phyloP scores from a whole-genome alignment of 1,139 yeast species.

The Chernovozyma aurita region DNA sequence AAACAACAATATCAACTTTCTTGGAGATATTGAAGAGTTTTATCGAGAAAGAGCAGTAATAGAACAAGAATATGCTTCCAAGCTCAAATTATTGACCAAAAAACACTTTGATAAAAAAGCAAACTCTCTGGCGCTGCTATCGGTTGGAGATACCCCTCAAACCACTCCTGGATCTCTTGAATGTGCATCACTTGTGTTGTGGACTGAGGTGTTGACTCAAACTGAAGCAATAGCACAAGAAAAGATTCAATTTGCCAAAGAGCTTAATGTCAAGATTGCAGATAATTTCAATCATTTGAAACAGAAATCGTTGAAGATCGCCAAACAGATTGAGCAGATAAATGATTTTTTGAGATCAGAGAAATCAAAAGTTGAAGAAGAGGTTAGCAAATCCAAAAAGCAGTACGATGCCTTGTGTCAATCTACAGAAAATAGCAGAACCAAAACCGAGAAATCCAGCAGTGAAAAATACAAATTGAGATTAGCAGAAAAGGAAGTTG shows the following conservation, averaged over 20 bases:
- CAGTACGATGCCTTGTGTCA: constrained; percentile 77
- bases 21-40: constrained; percentile 74
- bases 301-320: constrained; percentile 48
- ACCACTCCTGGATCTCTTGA: constrained; percentile 95
- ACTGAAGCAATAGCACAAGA: constrained; percentile 80
- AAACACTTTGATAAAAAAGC: constrained; percentile 79
- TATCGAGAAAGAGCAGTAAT: constrained; percentile 77
- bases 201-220: constrained; percentile 85
- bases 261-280: constrained; percentile 56
- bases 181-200: constrained; percentile 85
- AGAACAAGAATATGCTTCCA: constrained; percentile 78
- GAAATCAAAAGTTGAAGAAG: constrained; percentile 58
- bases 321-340: constrained; percentile 54
- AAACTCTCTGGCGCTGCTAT: constrained; percentile 56
- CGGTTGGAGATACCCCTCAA: constrained; percentile 89
- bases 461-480: constrained; percentile 58
- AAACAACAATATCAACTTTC: constrained; percentile 66
- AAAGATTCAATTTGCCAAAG: constrained; percentile 55
- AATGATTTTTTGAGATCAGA: constrained; percentile 55
- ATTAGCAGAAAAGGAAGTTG: constrained; percentile 59
- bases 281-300: constrained; percentile 58
- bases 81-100: constrained; percentile 58
- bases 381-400: constrained; percentile 66
- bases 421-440: constrained; percentile 74
- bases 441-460: constrained; percentile 57